These are phyloP conservation scores for Penicillium expansum DNA, from an alignment of 2,329 filamentous ascomycete genomes.

Conservation along the genomic window DNA sequence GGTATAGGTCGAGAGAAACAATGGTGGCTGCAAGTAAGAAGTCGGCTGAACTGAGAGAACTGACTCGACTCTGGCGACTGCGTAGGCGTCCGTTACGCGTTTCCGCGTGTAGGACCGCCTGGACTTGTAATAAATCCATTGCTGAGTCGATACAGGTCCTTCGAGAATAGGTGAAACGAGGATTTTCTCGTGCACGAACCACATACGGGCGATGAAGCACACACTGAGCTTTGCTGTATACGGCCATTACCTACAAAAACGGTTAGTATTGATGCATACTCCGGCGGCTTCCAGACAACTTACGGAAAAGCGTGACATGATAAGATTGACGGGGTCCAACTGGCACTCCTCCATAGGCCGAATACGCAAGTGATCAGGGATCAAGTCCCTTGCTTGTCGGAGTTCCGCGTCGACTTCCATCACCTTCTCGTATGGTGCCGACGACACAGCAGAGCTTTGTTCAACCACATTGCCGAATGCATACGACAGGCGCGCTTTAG, in stretches of 20 bases:
- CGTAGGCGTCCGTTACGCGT: slow-evolving; percentile 69
- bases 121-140: slow-evolving; percentile 73
- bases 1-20: slow-evolving; percentile 77
- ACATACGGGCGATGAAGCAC: slow-evolving; percentile 87
- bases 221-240: slow-evolving; percentile 86
- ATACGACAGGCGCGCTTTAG: slow-evolving; percentile 43
- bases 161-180: slow-evolving; percentile 79
- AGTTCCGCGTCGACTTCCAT: slow-evolving; percentile 60
- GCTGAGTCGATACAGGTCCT: slow-evolving; percentile 82
- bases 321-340: slow-evolving; percentile 63
- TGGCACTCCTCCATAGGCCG: slow-evolving; percentile 70
- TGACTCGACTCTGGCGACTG: slow-evolving; percentile 74
- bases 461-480: slow-evolving; percentile 48
- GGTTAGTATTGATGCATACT: slow-evolving; percentile 4
- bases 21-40: slow-evolving; percentile 85
- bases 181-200: slow-evolving; percentile 70
- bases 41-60: slow-evolving; percentile 76
- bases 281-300: slow-evolving; percentile 3
- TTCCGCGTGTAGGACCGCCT: slow-evolving; percentile 72
- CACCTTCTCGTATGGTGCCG: slow-evolving; percentile 57
- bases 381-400: slow-evolving; percentile 58
- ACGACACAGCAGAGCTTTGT: slow-evolving; percentile 40
- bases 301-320: slow-evolving; percentile 76
- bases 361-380: slow-evolving; percentile 77
- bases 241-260: slow-evolving; percentile 60